Base-by-base conservation (phyloP, 768 basidiomycete genomes). In the Suillus variegatus region DNA sequence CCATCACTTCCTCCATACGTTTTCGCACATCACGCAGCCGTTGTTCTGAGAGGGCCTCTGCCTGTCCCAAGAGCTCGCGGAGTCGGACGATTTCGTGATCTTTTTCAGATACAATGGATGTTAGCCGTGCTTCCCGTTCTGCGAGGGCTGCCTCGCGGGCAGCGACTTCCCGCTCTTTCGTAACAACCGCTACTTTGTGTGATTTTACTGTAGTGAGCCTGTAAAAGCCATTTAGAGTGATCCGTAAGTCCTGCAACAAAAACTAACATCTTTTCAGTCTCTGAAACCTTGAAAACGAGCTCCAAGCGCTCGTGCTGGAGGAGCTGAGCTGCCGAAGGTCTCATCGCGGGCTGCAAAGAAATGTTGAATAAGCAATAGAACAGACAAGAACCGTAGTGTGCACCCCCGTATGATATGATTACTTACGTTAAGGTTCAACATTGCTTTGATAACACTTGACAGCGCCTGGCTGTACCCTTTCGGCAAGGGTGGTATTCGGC, bases 401-500 rank as follows among this genome's bases (percentile, higher is more conserved):
- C 36, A 18, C 12, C 35, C 20, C 41, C 28, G 14, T 12, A 40
- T 25, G 10, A 44, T 18, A 40, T 10, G 6, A 41, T 32, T 43
- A 73, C 84, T 69, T 71, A 94, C 94, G 71, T 94, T 94, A 16
- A 94, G 80, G 74, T 88, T 93, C 18, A 95, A 76, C 94, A 97
- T 95, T 0, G 91, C 84, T 73, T 91, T 94, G 71, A 96, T 94
- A 64, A 91, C 85, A n/a, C 81, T 81, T 6, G 85, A 82, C 18
- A 95, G 77, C 1, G 87, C 80, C 65, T 88, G 87, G 20, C 91
- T 92, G 74, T 96, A 97, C 8, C 90, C 88, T 68, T 88, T 84
- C 0, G 95, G 95, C 55, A 97, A 78, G 3, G 94, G 94, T 9
- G 95, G 95, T 75, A 97, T 93, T n/a, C 93, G 88, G 16, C 93